phyloP scores from a whole-genome alignment of 78 protist genomes.

The Dictyostelium capitatum region DNA sequence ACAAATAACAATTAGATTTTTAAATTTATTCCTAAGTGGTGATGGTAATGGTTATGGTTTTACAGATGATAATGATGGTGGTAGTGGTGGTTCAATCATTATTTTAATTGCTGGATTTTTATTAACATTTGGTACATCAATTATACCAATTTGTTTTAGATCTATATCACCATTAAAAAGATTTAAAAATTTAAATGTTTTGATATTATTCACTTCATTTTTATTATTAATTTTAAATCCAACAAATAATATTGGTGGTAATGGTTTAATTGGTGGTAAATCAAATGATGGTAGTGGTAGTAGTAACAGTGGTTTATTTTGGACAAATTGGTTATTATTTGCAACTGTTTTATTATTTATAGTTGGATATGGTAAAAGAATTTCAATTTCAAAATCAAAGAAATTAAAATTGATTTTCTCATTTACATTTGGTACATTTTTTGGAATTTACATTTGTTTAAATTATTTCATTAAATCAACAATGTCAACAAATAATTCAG shows the following conservation, averaged over 20 bases:
- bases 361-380: not conserved
- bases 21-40: not conserved
- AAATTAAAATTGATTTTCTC: slow-evolving; percentile 14
- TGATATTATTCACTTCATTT: not conserved
- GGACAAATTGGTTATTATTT: slow-evolving; percentile 48
- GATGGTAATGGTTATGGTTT: not conserved
- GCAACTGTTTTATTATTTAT: not conserved
- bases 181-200: slow-evolving; percentile 1
- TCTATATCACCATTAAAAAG: slow-evolving; percentile 4
- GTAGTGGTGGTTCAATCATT: not conserved
- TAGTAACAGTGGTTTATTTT: not conserved
- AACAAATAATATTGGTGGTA: not conserved
- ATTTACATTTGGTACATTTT: slow-evolving; percentile 13
- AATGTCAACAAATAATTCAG: not conserved
- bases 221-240: slow-evolving; percentile 27
- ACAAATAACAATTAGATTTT: slow-evolving; percentile 10
- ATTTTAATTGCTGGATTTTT: not conserved
- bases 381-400: slow-evolving; percentile 26
- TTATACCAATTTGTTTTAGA: slow-evolving; percentile 19
- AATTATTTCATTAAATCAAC: slow-evolving; percentile 2
- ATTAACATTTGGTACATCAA: slow-evolving; percentile 17
- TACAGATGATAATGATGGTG: not conserved
- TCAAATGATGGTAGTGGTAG: not conserved
- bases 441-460: slow-evolving; percentile 31
- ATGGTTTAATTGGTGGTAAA: slow-evolving; percentile 1